These are phyloP conservation scores for Tolypocladium sp. DNA, from an alignment of 2,329 filamentous ascomycete species.

Conservation along the genomic window DNA sequence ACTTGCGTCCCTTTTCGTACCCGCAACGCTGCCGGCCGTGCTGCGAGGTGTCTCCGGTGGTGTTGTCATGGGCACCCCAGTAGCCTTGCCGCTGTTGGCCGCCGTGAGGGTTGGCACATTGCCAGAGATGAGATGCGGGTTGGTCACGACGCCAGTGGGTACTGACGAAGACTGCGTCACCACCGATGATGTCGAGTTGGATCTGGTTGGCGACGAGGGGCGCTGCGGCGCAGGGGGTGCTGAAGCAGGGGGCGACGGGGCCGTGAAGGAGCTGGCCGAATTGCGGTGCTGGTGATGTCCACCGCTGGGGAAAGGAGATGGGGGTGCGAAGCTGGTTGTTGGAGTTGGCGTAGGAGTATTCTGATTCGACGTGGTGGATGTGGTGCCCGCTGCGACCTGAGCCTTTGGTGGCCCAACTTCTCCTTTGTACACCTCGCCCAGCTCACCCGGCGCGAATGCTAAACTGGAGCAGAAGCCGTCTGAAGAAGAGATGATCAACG, in stretches of 20 bases:
- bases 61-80: slow-evolving; percentile 68
- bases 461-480: slow-evolving; percentile 95
- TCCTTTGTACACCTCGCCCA: slow-evolving; percentile 73
- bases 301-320: slow-evolving; percentile 45
- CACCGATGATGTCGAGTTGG: slow-evolving; percentile 78
- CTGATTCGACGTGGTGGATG: slow-evolving; percentile 44
- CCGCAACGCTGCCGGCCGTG: slow-evolving; percentile 20
- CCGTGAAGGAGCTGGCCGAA: slow-evolving; percentile 47
- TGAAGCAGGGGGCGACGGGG: slow-evolving; percentile 46
- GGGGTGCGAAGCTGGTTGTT: slow-evolving; percentile 51
- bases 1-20: slow-evolving; percentile 47
- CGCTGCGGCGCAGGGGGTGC: slow-evolving; percentile 52
- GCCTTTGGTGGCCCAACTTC: slow-evolving; percentile 46
- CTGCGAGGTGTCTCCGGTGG: slow-evolving; percentile 76
- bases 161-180: slow-evolving; percentile 51
- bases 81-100: slow-evolving; percentile 55
- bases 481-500: slow-evolving; percentile 87
- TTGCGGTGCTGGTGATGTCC: slow-evolving; percentile 46
- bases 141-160: slow-evolving; percentile 53
- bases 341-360: slow-evolving; percentile 65
- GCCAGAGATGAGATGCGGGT: slow-evolving; percentile 69
- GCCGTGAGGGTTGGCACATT: slow-evolving; percentile 70
- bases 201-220: slow-evolving; percentile 70
- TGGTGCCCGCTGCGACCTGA: slow-evolving; percentile 27
- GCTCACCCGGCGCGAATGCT: slow-evolving; percentile 72